Evolutionary conservation across 768 basidiomycete species (phyloP).

Genomic region (Sistotremastrum niveocremeum): DNA sequence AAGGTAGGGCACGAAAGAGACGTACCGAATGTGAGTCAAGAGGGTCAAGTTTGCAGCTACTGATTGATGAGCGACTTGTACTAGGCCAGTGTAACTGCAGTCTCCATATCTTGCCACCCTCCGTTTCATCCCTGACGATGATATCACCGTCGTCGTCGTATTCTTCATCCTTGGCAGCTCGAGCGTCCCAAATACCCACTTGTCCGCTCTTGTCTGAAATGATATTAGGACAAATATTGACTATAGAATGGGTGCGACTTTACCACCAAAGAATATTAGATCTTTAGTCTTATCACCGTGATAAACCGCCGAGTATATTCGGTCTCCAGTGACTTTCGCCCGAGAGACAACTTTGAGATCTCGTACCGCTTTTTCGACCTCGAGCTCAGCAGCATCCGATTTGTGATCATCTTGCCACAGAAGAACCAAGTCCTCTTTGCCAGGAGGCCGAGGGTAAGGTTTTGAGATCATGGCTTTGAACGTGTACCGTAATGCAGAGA

Average conservation of each 20-base stretch:
- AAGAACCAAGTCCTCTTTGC: constrained; percentile 37
- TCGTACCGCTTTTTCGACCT: constrained; percentile 40
- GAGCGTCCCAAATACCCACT: constrained; percentile 79
- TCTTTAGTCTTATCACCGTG: constrained; percentile 74
- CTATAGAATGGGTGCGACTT: constrained; percentile 1
- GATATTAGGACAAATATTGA: not conserved
- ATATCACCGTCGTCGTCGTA: constrained; percentile 51
- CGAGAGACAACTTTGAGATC: constrained; percentile 54
- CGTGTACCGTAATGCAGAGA: constrained; percentile 30
- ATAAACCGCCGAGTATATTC: constrained; percentile 68
- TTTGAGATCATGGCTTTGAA: constrained; percentile 28
- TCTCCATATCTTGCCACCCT: constrained; percentile 69
- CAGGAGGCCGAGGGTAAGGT: constrained; percentile 25
- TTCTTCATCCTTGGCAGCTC: constrained; percentile 50
- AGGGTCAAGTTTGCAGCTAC: constrained; percentile 65
- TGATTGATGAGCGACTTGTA: constrained; percentile 66
- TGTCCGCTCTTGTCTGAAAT: constrained; percentile 65
- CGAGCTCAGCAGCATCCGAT: constrained; percentile 33
- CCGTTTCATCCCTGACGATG: constrained; percentile 23
- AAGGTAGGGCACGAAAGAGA: not conserved
- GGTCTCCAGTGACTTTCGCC: constrained; percentile 66
- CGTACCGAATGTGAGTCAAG: constrained; percentile 58
- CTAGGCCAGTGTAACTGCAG: constrained; percentile 79
- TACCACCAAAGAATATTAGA: constrained; percentile 78
- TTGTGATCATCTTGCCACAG: constrained; percentile 28